Evolutionary conservation across 2,329 filamentous ascomycete species (phyloP), one percentile per base, ranked within the genome.

Genomic region (Nemania serpens): DNA sequence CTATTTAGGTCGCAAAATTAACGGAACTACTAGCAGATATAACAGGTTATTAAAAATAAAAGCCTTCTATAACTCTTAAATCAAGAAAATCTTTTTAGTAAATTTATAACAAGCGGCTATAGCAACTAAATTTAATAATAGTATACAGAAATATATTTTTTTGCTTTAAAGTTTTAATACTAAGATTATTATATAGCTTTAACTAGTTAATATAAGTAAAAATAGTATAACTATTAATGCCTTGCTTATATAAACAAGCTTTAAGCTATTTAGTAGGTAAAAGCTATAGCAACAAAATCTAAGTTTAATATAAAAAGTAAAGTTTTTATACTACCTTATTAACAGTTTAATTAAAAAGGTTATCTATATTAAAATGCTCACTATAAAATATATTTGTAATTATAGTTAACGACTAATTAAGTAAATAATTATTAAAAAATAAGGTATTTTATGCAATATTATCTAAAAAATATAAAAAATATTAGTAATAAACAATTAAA

Each of bases 111-210:
- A n/a, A n/a, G n/a, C n/a, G n/a, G n/a, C n/a, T n/a, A n/a, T n/a
- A n/a, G n/a, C n/a, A n/a, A n/a, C n/a, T n/a, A n/a, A n/a, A n/a
- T n/a, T n/a, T n/a, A n/a, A n/a, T n/a, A n/a, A n/a, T n/a, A 18
- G 36, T n/a, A 9, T 56, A 15, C n/a, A 33, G 41, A 48, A 56
- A 56, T 7, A 5, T 56, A 12, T 39, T 56, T 17, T 48, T 56
- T 18, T 56, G 15, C 43, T 56, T 56, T 15, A 49, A 18, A 48
- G 43, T 56, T 33, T 29, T 41, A 22, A 56, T 56, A 41, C 17
- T 36, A 10, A 48, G 20, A 47, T 20, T 56, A 10, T 56, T 20
- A 6, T 4, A 56, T 48, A 56, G 36, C 53, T 56, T 15, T 49
- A 18, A 41, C 20, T 57, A 15, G 36, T 57, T 15, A 15, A 18